Evolutionary conservation across 306 rosid genomes (phyloP).

Genomic region (Vigna trinervia): DNA sequence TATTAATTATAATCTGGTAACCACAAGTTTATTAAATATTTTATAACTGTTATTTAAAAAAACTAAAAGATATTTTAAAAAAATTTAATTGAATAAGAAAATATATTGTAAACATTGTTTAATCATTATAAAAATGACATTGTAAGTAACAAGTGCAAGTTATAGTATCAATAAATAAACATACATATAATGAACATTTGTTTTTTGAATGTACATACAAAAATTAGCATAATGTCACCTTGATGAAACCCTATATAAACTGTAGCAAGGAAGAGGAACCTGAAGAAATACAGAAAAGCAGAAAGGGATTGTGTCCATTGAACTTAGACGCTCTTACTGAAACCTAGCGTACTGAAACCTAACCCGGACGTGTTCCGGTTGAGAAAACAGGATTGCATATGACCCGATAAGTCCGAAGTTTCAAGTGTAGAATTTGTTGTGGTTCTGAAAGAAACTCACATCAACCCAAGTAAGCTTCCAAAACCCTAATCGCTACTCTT

Average conservation of each 20-base stretch:
- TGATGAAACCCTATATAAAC: constrained; percentile 2
- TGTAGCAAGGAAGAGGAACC: background rate
- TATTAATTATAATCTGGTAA: too few species aligned
- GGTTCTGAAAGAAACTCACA: constrained; percentile 54
- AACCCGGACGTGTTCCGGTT: constrained; percentile 78
- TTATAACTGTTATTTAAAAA: too few species aligned
- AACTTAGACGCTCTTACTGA: constrained; percentile 54
- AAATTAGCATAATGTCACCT: background rate
- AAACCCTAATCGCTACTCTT: constrained; percentile 51
- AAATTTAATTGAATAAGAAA: too few species aligned
- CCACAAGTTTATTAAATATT: too few species aligned
- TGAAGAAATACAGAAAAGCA: background rate
- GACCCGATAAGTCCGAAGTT: constrained; percentile 67
- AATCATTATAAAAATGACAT: too few species aligned
- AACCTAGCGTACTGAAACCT: constrained; percentile 26
- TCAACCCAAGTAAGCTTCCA: constrained; percentile 42
- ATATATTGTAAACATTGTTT: too few species aligned
- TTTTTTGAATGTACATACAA: background rate
- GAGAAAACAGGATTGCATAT: constrained; percentile 64
- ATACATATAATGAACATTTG: background rate
- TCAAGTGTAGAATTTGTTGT: constrained; percentile 59
- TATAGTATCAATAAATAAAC: background rate
- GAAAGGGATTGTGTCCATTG: constrained; percentile 1
- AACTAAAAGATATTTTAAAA: too few species aligned
- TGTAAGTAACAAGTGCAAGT: background rate